Evolutionary conservation across 2,329 filamentous ascomycete genomes (phyloP).

Genomic region (Boeremia exigua): DNA sequence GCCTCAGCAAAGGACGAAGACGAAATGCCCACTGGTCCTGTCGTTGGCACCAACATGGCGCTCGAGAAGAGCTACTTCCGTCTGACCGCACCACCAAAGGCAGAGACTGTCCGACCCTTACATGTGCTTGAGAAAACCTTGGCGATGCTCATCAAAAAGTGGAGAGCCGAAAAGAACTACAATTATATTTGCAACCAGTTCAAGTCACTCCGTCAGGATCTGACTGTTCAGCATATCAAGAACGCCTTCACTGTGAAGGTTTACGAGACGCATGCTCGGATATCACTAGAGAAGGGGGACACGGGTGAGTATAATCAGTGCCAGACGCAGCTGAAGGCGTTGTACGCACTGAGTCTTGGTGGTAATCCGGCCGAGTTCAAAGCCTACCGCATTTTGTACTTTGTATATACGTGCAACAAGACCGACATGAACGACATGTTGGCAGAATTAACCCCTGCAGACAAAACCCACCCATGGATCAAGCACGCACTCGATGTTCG

Average conservation of each 20-base stretch:
- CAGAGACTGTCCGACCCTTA: slow-evolving; percentile 86
- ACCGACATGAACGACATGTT: slow-evolving; percentile 97
- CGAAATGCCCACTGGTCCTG: slow-evolving; percentile 64
- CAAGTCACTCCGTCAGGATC: slow-evolving; percentile 96
- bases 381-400: slow-evolving; percentile 99
- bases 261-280: slow-evolving; percentile 96
- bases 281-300: slow-evolving; percentile 97
- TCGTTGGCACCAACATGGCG: slow-evolving; percentile 81
- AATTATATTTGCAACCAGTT: slow-evolving; percentile 99
- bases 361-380: slow-evolving; percentile 95
- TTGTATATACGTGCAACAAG: slow-evolving; percentile 98
- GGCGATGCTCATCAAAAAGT: slow-evolving; percentile 90
- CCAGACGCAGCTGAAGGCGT: slow-evolving; percentile 92
- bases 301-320: slow-evolving; percentile 99
- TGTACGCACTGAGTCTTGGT: slow-evolving; percentile 86
- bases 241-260: slow-evolving; percentile 96
- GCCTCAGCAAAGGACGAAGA: slow-evolving; percentile 55
- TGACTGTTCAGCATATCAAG: slow-evolving; percentile 96
- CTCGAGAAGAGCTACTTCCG: slow-evolving; percentile 96
- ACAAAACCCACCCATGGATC: slow-evolving; percentile 82
- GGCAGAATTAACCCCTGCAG: slow-evolving; percentile 97
- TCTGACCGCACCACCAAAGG: slow-evolving; percentile 86
- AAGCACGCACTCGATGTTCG: slow-evolving; percentile 92
- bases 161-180: slow-evolving; percentile 92
- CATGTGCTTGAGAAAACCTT: slow-evolving; percentile 80